Conservation (phyloP, 1,139 yeast genomes). For the Magnusiomyces suaveolens region DNA sequence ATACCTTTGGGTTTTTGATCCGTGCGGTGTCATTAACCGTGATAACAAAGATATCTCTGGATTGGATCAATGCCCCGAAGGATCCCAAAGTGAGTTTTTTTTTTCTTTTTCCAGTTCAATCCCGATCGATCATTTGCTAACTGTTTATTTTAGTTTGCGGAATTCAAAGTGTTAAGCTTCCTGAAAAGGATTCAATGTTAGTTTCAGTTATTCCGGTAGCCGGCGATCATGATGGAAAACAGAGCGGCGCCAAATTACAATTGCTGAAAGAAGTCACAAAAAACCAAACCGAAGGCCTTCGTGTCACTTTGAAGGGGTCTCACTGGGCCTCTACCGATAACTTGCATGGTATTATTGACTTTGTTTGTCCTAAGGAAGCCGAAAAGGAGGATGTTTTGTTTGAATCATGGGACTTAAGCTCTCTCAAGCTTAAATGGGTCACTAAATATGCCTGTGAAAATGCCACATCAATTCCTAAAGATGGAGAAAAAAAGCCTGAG, state of each 20-base stretch:
- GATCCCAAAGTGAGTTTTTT: conserved; percentile 42
- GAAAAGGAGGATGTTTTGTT: conserved; percentile 31
- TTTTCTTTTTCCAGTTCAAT: too few relatives aligned
- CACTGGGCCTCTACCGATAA: conserved; percentile 56
- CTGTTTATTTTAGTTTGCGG: conserved; percentile 33
- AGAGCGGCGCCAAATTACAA: conserved; percentile 21
- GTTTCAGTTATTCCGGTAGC: conserved; percentile 50
- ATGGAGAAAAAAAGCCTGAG: conserved; percentile 11
- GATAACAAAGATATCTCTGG: conserved; percentile 17
- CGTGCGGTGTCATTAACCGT: conserved; percentile 46
- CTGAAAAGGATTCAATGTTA: conserved; percentile 36
- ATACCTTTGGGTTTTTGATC: conserved; percentile 57
- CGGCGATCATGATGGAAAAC: conserved; percentile 25
- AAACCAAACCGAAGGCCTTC: conserved; percentile 35
- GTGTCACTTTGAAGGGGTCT: conserved; percentile 44
- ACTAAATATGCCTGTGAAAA: conserved; percentile 31
- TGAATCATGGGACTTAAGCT: conserved; percentile 32
- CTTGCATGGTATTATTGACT: conserved; percentile 44
- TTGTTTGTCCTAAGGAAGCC: conserved; percentile 42
- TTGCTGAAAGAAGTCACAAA: conserved; percentile 15
- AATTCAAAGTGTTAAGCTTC: conserved; percentile 37
- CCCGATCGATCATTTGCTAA: background rate
- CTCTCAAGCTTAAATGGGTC: conserved; percentile 29
- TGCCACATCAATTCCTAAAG: conserved; percentile 5
- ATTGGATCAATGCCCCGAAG: conserved; percentile 47